Base-by-base conservation (phyloP, 1,284 basidiomycete genomes). In the Heliocybe sulcata region DNA sequence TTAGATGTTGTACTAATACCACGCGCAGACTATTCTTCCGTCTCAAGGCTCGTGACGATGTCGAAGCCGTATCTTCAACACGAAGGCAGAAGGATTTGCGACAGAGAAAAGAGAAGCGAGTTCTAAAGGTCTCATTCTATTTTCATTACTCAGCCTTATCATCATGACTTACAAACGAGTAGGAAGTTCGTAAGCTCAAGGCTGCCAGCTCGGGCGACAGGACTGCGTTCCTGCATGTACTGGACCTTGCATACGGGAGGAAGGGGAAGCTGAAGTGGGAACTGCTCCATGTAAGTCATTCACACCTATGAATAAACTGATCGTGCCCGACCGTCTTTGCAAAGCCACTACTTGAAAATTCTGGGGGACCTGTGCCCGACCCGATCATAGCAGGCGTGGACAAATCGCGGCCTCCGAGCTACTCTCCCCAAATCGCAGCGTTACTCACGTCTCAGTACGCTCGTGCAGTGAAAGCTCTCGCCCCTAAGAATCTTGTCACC, bases 211-310 rank as follows among this genome's bases (percentile, higher is more conserved):
- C 65, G 9, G 81, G 85, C 8, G 68, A 78, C 52, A 58, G 64
- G 42, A 66, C 73, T 54, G 78, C 82, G n/a, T 83, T 90, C 58
- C 69, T 71, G 9, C 73, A 79, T 55, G 66, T 90, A n/a, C 71
- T 92, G 20, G 78, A 85, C 60, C 64, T 82, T n/a, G 90, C 90
- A n/a, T 92, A 90, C 67, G 91, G 87, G 19, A 75, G 87, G 55
- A 80, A 77, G 57, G 91, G 90, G 12, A 85, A 80, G 63, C 67
- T 91, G 20, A 79, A 75, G 60, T 77, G 80, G 71, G 85, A 90
- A 60, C 68, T 89, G 27, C 69, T 89, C 65, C 65, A 82, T 69
- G 85, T 85, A 57, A 57, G 69, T 61, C 51, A 31, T n/a, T 20
- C 27, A 22, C 27, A 23, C n/a, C 3, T 53, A 23, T 38, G 54